A percentile compares a stretch with the other conserved stretches of the same genome.
These are phyloP conservation scores for Teratosphaeria gauchensis DNA, from an alignment of 2,329 filamentous ascomycete genomes.

Conservation along the genomic window DNA sequence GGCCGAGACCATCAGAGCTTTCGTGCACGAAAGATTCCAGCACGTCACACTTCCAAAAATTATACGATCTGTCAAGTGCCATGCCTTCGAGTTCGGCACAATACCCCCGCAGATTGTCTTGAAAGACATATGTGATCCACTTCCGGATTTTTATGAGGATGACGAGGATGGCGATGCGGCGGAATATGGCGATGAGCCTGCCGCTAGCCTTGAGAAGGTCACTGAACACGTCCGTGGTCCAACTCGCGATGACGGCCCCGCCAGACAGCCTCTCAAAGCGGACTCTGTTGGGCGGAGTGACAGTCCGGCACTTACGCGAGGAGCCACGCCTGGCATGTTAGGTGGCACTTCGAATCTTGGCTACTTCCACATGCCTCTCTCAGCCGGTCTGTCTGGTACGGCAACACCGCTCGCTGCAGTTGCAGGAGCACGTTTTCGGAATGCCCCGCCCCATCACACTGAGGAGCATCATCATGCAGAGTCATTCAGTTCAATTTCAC, in stretches of 20 bases:
- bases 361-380: slow-evolving; percentile 73
- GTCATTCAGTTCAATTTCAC: slow-evolving; percentile 38
- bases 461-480: slow-evolving; percentile 24
- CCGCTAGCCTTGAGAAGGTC: slow-evolving; percentile 1
- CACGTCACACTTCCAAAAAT: slow-evolving; percentile 83
- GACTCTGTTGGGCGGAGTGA: slow-evolving; percentile 7
- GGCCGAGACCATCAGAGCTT: slow-evolving; percentile 77
- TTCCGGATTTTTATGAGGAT: slow-evolving; percentile 86
- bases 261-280: background rate
- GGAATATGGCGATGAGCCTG: slow-evolving; percentile 33
- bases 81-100: slow-evolving; percentile 84
- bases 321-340: slow-evolving; percentile 47
- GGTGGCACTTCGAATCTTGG: slow-evolving; percentile 68
- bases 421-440: slow-evolving; percentile 57
- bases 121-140: slow-evolving; percentile 92
- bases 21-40: slow-evolving; percentile 94
- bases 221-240: slow-evolving; percentile 3
- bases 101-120: slow-evolving; percentile 78
- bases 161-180: slow-evolving; percentile 50
- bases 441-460: slow-evolving; percentile 25
- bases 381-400: slow-evolving; percentile 60
- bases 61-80: slow-evolving; percentile 91
- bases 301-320: slow-evolving; percentile 29
- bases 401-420: slow-evolving; percentile 73
- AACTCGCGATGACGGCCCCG: background rate